Conservation (phyloP, 163 green algal genomes). For the Botryococcus braunii region DNA sequence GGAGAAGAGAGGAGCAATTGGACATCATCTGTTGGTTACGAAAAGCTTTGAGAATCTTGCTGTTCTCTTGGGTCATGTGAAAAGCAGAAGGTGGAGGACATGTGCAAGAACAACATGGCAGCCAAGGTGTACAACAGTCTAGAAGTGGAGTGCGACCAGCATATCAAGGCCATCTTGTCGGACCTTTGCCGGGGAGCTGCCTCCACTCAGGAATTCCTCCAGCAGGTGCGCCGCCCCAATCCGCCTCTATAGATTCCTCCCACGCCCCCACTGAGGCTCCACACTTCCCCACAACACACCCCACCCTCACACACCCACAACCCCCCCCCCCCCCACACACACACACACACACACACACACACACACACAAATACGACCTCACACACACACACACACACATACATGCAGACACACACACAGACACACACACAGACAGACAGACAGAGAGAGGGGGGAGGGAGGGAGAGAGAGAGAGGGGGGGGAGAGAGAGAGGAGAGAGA, state of each 20-base stretch:
- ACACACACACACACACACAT: neutral
- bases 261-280: neutral
- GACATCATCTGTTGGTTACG: neutral
- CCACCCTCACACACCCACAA: neutral
- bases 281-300: neutral
- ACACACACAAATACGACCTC: neutral
- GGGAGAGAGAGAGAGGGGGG: too few relatives aligned
- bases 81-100: slow-evolving; percentile 76
- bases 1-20: neutral
- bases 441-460: too few relatives aligned
- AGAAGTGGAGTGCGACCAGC: slow-evolving; percentile 56
- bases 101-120: slow-evolving; percentile 84
- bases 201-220: slow-evolving; percentile 38
- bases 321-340: neutral
- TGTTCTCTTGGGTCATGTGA: neutral
- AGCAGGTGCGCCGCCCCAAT: slow-evolving; percentile 24
- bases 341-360: neutral
- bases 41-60: neutral
- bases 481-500: too few relatives aligned
- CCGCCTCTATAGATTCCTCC: neutral
- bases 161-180: slow-evolving; percentile 48
- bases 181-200: slow-evolving; percentile 30
- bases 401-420: too few relatives aligned
- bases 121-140: slow-evolving; percentile 64
- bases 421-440: too few relatives aligned